Evolutionary conservation across 495 filamentous ascomycete species (phyloP).

Genomic region (Trichoderma parareesei): DNA sequence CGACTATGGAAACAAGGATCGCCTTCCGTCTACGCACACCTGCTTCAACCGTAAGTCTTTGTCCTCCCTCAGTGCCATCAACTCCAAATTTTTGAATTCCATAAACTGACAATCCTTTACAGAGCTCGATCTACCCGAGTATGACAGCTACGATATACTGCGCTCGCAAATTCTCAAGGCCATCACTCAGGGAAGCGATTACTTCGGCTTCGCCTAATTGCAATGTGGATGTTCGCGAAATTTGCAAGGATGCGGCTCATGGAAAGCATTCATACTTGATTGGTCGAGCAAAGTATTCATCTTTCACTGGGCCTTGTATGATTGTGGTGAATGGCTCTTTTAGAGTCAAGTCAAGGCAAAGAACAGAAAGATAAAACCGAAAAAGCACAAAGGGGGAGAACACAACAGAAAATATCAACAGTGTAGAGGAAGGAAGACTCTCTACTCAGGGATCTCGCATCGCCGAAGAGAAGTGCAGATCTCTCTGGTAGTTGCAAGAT

Average conservation of each 20-base stretch:
- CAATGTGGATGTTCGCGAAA: too few species aligned
- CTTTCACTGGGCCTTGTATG: neutral
- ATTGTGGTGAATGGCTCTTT: neutral
- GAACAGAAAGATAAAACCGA: neutral
- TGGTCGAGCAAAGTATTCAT: neutral
- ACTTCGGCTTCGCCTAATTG: constrained; percentile 88
- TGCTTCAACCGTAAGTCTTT: constrained; percentile 95
- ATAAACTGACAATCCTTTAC: constrained; percentile 26
- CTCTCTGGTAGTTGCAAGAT: neutral
- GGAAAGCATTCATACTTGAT: neutral
- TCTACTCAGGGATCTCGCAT: neutral
- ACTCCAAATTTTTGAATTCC: constrained; percentile 5
- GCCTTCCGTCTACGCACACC: constrained; percentile 91
- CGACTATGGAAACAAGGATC: constrained; percentile 96
- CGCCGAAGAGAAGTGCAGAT: constrained; percentile 2
- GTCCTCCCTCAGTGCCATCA: constrained; percentile 10
- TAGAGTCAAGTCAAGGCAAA: neutral
- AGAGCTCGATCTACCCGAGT: constrained; percentile 99
- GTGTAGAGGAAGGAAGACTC: neutral
- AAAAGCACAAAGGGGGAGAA: neutral
- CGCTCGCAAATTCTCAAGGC: constrained; percentile 83
- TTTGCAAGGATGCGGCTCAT: neutral
- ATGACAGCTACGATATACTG: constrained; percentile 89
- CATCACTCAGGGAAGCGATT: constrained; percentile 91
- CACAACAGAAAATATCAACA: neutral